Base-by-base conservation (phyloP, 768 basidiomycete genomes). In the Calocera cornea region DNA sequence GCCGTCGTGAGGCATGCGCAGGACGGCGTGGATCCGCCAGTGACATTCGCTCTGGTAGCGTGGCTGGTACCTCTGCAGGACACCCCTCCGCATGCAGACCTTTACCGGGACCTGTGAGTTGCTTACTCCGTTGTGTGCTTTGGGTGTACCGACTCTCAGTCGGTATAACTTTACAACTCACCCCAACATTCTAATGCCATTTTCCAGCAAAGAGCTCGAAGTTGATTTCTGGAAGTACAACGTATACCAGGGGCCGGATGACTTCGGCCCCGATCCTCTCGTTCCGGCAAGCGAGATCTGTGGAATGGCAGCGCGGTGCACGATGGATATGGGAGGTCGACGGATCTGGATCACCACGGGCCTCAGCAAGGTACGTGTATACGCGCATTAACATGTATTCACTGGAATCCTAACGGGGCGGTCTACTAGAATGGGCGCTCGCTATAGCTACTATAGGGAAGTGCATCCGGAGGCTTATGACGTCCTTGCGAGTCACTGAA, bases 11-110 rank as follows among this genome's bases (percentile, higher is more conserved):
- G 54, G 14, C 54, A 60, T 60, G 31, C 31, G 8, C 54, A 60
- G 31, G 54, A 60, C 22, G 54, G 54, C 19, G 54, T 60, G 54
- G 54, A 60, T 10, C 54, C 54, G 27, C 31, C 54, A 16, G 22
- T 29, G 16, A 33, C 54, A 16, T 60, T 60, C 31, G 54, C 54
- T 5, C 11, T 33, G 11, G 54, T 60, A 19, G 54, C 54, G 5
- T 60, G 54, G 54, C 54, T 60, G 8, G 54, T 60, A n/a, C 54
- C 54, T 29, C 54, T 60, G 54, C 54, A 60, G 5, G 54, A 60
- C 31, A 60, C 54, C 24, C 54, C 54, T 60, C 14, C 14, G 31
- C 31, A 60, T 60, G 54, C 54, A 19, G 31, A 27, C 2, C 2
- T 60, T 5, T 60, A 60, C 22, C 11, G 22, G 19, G 19, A 60